Evolutionary conservation across 1,139 yeast species (phyloP), one percentile per base, ranked within the genome.

Genomic region (Hanseniaspora sp.): DNA sequence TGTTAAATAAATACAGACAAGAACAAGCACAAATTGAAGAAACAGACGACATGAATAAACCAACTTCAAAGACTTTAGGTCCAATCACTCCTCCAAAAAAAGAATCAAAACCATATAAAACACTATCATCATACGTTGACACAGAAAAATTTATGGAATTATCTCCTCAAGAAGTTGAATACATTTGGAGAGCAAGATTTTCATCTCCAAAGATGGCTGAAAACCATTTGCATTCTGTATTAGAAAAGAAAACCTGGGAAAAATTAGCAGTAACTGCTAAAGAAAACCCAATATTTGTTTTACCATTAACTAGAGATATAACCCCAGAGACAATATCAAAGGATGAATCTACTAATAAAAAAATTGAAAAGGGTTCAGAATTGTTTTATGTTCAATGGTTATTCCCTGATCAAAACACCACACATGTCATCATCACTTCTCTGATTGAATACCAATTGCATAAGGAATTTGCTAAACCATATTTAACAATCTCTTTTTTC

Each of bases 311-410:
- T 12, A 76, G 77, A 60, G 74, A 70, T 33, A 61, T 58, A 5
- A 56, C 58, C 9, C 55, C 48, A 11, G 45, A 48, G 17, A 45
- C 48, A 1, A 48, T 44, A 5, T 48, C 34, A 31, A 34, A 57
- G 17, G 45, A 49, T 2, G 49, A 47, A 5, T 48, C 34, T 34
- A 34, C 57, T 34, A 57, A 56, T 11, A 8, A 18, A 13, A 38
- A 46, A 17, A n/a, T 40, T 7, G 53, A 38, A 7, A 34, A 53
- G n/a, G 72, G 87, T 69, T 59, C 83, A 61, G 98, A 92, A 67
- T 76, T 92, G 73, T 96, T 92, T 66, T 88, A 84, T 66, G 80
- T 88, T 18, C 98, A 94, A 69, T 94, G 98, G 98, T 75, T 82
- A 18, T 86, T 88, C 67, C 92, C 84, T 1, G 96, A 95, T 0